Evolutionary conservation across 2,329 filamentous ascomycete genomes (phyloP).

Genomic region (Endocalyx cinctus): DNA sequence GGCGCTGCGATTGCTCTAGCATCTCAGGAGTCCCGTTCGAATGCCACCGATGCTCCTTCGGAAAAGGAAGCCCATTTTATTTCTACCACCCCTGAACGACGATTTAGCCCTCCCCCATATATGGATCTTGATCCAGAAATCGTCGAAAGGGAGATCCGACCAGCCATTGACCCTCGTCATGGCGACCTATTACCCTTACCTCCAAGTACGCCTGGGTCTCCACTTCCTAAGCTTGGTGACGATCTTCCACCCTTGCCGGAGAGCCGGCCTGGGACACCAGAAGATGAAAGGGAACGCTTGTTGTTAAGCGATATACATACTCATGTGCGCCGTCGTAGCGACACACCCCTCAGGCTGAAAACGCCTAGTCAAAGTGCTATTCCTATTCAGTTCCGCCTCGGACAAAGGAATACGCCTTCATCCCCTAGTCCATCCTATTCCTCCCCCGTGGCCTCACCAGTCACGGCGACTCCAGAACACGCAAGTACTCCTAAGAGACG

Average conservation of each 20-base stretch:
- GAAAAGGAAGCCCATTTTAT: constrained; percentile 31
- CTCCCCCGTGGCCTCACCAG: constrained; percentile 32
- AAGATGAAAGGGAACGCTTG: constrained; percentile 34
- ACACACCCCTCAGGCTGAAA: constrained; percentile 42
- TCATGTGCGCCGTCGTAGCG: constrained; percentile 48
- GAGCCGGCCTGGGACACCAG: constrained; percentile 54
- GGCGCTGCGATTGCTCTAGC: constrained; percentile 41
- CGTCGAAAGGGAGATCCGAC: constrained; percentile 53
- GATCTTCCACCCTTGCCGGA: constrained; percentile 53
- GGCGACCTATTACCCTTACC: constrained; percentile 61
- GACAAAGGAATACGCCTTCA: constrained; percentile 29
- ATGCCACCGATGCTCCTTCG: constrained; percentile 42
- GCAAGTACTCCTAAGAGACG: constrained; percentile 31
- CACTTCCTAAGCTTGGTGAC: constrained; percentile 27
- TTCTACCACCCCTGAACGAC: constrained; percentile 15
- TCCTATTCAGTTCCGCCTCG: constrained; percentile 51
- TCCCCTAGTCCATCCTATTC: constrained; percentile 36
- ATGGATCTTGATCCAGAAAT: constrained; percentile 54
- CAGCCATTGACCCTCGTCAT: constrained; percentile 62
- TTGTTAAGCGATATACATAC: constrained; percentile 34
- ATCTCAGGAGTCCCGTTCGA: constrained; percentile 35
- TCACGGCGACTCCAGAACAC: constrained; percentile 29
- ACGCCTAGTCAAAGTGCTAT: constrained; percentile 55
- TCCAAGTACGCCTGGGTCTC: constrained; percentile 53
- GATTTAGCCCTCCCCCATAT: constrained; percentile 17